Conservation (phyloP, 441 rosid species). For the Bruguiera hainesii region DNA sequence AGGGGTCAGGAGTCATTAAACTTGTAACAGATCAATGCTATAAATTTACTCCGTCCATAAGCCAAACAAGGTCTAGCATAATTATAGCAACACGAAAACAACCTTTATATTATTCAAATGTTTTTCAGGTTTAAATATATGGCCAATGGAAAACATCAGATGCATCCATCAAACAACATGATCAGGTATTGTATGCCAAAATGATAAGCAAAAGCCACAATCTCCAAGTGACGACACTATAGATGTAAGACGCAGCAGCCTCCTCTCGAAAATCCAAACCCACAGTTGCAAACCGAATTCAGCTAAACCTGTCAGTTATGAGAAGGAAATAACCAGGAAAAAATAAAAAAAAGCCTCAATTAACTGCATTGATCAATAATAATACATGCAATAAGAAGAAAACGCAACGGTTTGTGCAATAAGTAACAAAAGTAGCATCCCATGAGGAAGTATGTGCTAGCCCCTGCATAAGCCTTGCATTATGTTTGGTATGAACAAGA, state of each 20-base stretch:
- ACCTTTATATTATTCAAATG: constrained; percentile 4
- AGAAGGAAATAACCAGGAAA: not conserved
- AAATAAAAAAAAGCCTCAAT: not conserved
- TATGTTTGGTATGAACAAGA: too few relatives aligned
- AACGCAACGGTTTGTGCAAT: too few relatives aligned
- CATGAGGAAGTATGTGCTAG: too few relatives aligned
- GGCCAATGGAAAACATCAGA: not conserved
- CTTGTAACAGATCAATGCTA: too few relatives aligned
- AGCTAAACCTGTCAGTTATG: constrained; percentile 23
- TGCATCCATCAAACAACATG: constrained; percentile 1
- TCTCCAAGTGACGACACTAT: not conserved
- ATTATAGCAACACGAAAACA: constrained; percentile 16
- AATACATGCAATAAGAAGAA: too few relatives aligned
- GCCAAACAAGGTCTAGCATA: constrained; percentile 1
- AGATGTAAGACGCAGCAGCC: not conserved
- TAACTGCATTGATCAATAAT: too few relatives aligned
- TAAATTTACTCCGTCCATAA: constrained; percentile 6
- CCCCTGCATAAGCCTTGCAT: too few relatives aligned
- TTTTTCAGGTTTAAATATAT: constrained; percentile 8
- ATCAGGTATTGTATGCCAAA: not conserved
- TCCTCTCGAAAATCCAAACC: not conserved
- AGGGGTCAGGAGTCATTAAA: too few relatives aligned
- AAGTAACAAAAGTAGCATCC: too few relatives aligned
- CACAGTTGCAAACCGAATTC: not conserved
- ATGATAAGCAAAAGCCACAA: not conserved